A percentile compares a stretch with the other conserved stretches of the same genome.
Evolutionary conservation across 208 protist genomes (phyloP).

Genomic region (Leishmania tarentolae): DNA sequence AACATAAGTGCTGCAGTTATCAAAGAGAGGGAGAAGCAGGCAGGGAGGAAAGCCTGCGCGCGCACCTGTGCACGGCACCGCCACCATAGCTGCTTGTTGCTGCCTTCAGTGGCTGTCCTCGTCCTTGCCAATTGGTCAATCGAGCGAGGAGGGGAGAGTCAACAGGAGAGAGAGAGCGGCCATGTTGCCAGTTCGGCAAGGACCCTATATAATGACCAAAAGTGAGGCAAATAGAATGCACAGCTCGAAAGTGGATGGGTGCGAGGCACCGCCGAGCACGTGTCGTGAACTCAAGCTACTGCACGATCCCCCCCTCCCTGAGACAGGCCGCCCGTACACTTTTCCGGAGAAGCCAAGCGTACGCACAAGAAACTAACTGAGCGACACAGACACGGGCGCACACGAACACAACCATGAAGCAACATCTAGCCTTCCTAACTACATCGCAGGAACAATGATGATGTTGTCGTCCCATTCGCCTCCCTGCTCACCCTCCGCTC

Average conservation of each 20-base stretch:
- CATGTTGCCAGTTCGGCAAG: background rate
- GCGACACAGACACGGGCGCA: background rate
- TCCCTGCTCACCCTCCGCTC: background rate
- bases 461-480: background rate
- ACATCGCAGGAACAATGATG: constrained; percentile 32
- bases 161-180: background rate
- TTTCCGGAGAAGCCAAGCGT: no score
- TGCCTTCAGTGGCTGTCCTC: background rate
- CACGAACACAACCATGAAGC: background rate
- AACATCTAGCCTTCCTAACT: constrained; percentile 25
- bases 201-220: background rate
- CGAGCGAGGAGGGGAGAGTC: background rate
- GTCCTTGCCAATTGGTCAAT: background rate
- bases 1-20: background rate
- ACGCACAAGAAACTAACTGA: background rate
- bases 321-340: background rate
- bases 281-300: background rate
- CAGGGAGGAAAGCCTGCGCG: background rate
- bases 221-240: background rate
- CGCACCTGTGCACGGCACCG: background rate
- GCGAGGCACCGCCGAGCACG: background rate
- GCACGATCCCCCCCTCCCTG: background rate
- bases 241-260: background rate
- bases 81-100: background rate
- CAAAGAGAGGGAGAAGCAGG: background rate